Evolutionary conservation across 768 basidiomycete genomes (phyloP), one percentile per base, ranked within the genome.

Genomic region (Serendipita vermifera): DNA sequence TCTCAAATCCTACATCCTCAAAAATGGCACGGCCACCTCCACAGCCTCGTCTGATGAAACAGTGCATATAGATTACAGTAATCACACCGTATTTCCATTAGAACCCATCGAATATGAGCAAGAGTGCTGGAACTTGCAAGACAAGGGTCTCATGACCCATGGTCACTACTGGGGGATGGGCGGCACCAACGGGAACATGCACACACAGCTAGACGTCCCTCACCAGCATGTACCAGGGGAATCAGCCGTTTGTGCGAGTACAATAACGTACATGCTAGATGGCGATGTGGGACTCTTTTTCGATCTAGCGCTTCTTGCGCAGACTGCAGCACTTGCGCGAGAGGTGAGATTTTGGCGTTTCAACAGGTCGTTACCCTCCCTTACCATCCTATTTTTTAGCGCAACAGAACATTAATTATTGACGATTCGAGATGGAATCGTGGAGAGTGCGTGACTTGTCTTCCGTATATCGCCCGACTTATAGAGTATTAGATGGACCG

Each of bases 381-480:
- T 39, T 31, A 51, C 55, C 46, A 51, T 38, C 2, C 48, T 46
- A 61, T 55, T 58, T 39, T 27, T 7, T 58, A 84, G 83, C 71
- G 75, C 57, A 78, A 79, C 61, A 70, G 78, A 35, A 83, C 83
- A 2, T 81, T 86, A 67, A 71, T 85, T 55, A 70, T 86, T 3
- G 78, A 83, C 57, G 83, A 86, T 65, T 77, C 76, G 0, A 76
- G 80, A 59, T 86, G 84, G 83, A 79, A 83, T 65, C 77, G 83
- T 56, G 83, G 82, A 70, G 80, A 76, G 81, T 82, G 59, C 55
- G 79, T 68, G 3, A 15, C 33, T 20, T 20, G 9, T 55, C 24
- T 15, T 38, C 27, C 27, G 13, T 22, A 13, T 29, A 6, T 3
- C 24, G 43, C 31, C 33, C 32, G 22, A 15, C 29, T 5, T 32